Evolutionary conservation across 768 basidiomycete species (phyloP).

Genomic region (Pulveroboletus ravenelii): DNA sequence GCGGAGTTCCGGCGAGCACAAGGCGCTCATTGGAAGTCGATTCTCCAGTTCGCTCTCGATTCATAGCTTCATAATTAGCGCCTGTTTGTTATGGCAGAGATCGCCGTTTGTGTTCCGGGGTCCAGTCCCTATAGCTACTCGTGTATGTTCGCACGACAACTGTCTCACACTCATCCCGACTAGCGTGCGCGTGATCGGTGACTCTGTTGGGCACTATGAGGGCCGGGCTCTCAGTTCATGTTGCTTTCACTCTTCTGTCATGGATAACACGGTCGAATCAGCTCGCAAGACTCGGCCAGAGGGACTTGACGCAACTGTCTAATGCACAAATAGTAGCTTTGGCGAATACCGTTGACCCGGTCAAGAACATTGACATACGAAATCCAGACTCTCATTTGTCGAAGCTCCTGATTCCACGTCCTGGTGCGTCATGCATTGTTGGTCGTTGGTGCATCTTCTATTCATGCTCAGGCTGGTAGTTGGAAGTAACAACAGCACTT

Average conservation of each 20-base stretch:
- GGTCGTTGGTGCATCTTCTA: neutral
- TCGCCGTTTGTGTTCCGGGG: too few relatives aligned
- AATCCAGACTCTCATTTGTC: constrained; percentile 72
- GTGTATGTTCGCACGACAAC: constrained; percentile 12
- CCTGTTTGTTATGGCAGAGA: too few relatives aligned
- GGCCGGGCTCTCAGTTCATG: constrained; percentile 1
- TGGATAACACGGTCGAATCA: constrained; percentile 25
- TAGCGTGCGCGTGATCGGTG: neutral
- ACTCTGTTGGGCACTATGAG: constrained; percentile 13
- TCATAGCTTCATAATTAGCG: too few relatives aligned
- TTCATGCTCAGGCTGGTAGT: constrained; percentile 35
- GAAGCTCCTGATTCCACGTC: constrained; percentile 80
- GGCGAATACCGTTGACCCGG: constrained; percentile 54
- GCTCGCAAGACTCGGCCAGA: constrained; percentile 31
- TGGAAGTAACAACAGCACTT: constrained; percentile 71
- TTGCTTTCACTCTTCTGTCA: constrained; percentile 14
- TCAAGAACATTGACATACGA: constrained; percentile 60
- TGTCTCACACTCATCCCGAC: neutral
- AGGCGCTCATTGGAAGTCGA: constrained; percentile 93
- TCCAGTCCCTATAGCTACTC: too few relatives aligned
- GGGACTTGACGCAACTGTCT: constrained; percentile 43
- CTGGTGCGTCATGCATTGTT: constrained; percentile 45
- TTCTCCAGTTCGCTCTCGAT: constrained; percentile 38
- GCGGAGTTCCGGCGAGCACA: constrained; percentile 92
- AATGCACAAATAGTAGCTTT: constrained; percentile 47